A percentile compares a stretch with the other conserved stretches of the same genome.
Evolutionary conservation across 345 rosid species (phyloP).

Genomic region (Clausena lansium): DNA sequence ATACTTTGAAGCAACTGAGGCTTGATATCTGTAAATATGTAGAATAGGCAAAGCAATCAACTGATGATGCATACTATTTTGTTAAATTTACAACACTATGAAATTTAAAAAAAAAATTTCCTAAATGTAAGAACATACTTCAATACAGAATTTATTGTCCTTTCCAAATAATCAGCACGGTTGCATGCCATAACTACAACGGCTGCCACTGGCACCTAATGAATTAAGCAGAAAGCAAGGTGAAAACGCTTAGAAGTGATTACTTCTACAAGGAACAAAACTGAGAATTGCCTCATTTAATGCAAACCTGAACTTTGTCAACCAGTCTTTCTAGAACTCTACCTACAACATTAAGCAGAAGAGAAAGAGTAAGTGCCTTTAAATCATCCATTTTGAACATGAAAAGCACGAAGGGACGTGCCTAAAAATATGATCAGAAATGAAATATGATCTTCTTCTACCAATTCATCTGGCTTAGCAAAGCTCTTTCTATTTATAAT

Average conservation of each 20-base stretch:
- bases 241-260: constrained; percentile 15
- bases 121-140: constrained; percentile 41
- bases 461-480: neutral
- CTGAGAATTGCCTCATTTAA: constrained; percentile 7
- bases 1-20: constrained; percentile 67
- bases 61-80: neutral
- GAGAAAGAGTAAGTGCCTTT: constrained; percentile 13
- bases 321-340: constrained; percentile 59
- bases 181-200: constrained; percentile 99
- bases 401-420: neutral
- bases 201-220: constrained; percentile 80
- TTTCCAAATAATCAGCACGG: constrained; percentile 92
- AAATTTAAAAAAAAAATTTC: neutral
- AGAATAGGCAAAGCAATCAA: constrained; percentile 16
- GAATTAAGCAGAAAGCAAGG: constrained; percentile 24
- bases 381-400: neutral
- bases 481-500: neutral
- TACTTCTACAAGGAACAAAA: neutral
- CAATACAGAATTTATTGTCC: constrained; percentile 74
- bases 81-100: constrained; percentile 5
- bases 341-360: constrained; percentile 48
- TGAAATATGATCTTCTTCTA: neutral
- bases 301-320: constrained; percentile 52
- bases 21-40: constrained; percentile 61
- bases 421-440: neutral